Conservation (phyloP, 2,329 filamentous ascomycete species). For the Iodosphaeria phyllophila region DNA sequence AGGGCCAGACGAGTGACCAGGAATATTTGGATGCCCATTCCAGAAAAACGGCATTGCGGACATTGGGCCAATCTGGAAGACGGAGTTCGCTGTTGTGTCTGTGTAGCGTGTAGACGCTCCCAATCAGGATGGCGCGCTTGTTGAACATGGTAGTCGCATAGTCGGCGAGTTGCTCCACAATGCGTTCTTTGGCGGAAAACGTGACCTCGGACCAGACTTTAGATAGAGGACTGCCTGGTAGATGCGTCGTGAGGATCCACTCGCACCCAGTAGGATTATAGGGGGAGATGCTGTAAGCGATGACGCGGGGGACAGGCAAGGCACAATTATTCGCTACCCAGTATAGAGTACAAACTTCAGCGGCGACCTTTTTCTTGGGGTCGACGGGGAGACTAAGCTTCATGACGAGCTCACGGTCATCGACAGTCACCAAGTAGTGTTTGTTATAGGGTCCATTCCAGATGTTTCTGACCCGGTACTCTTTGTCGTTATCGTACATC, state of each 20-base stretch:
- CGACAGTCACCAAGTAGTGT: constrained; percentile 8
- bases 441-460: constrained; percentile 8
- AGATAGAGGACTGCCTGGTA: constrained; percentile 10
- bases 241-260: constrained; percentile 13
- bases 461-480: constrained; percentile 6
- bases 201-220: constrained; percentile 9
- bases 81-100: background rate
- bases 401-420: constrained; percentile 13
- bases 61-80: constrained; percentile 7
- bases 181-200: constrained; percentile 8
- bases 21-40: constrained; percentile 7
- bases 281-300: constrained; percentile 6
- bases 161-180: constrained; percentile 11
- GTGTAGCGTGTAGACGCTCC: constrained; percentile 9
- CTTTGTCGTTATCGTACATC: too few species aligned
- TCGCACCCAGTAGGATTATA: constrained; percentile 12
- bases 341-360: constrained; percentile 12
- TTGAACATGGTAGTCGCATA: constrained; percentile 7
- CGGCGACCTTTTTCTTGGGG: constrained; percentile 10
- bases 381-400: constrained; percentile 10
- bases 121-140: constrained; percentile 9
- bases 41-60: constrained; percentile 13
- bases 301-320: constrained; percentile 10
- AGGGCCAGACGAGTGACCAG: constrained; percentile 5
- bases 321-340: constrained; percentile 8